Base-by-base conservation (phyloP, 179 eudicot species). In the Actinidia arguta region DNA sequence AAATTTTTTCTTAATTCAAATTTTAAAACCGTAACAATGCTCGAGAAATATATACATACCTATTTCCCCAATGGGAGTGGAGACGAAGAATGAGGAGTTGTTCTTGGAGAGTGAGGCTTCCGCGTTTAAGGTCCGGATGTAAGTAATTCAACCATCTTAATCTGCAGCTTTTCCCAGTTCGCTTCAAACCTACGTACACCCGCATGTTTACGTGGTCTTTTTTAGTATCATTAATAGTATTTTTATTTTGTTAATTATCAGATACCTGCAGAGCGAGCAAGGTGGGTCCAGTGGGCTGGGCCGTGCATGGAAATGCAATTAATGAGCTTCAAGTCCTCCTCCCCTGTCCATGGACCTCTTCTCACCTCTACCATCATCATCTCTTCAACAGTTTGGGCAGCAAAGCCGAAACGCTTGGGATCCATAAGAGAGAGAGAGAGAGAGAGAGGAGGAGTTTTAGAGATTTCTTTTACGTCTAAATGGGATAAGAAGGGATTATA, bases 131-230 rank as follows among this genome's bases (percentile, higher is more conserved):
- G 73, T 90, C 94, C 0, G 97, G 97, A 11, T 92, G 92, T 39
- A 93, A 73, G 79, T 93, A 93, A 50, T 93, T 93, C 36, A 93
- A 36, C 97, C 97, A 93, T 72, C 97, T 84, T 25, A 92, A 83
- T 73, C 97, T 71, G 84, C 97, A 93, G 85, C 97, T 93, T 86
- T 93, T 92, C 47, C 97, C 97, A 0, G 94, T 91, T 73, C 97
- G 76, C 80, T 89, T 94, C 11, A 94, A 79, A 12, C 95, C 97
- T 92, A 82, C n/a, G 13, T 36, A 12, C 9, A n/a, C 25, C 9
- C 36, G 36, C 36, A 31, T 31, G 36, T 31, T 31, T 31, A 31
- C 1, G 36, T 31, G 36, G 36, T 2, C 36, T 31, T 2, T 31
- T 31, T 31, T 2, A 2, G 36, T 31, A 0, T 31, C 36, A 2